phyloP scores from a whole-genome alignment of 2,329 filamentous ascomycete genomes.

The Colletotrichum sp. region DNA sequence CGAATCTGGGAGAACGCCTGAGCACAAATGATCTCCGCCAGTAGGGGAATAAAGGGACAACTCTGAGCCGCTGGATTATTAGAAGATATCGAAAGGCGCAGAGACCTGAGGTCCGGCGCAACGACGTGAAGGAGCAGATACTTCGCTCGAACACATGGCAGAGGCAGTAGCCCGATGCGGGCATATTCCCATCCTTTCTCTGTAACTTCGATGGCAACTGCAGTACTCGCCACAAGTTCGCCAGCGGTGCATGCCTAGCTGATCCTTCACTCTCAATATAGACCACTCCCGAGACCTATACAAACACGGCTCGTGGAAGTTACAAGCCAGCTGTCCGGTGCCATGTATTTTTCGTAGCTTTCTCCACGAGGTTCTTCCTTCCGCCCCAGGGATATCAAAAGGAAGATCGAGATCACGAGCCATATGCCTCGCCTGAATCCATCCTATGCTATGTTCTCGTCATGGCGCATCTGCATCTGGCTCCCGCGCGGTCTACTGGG shows the following conservation, averaged over 20 bases:
- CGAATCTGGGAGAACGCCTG: not conserved
- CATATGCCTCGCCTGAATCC: not conserved
- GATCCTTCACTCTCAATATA: not conserved
- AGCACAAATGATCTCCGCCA: not conserved
- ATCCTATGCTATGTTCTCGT: not conserved
- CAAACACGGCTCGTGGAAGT: not conserved
- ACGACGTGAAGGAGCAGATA: not conserved
- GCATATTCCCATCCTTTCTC: not conserved
- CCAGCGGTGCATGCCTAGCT: not conserved
- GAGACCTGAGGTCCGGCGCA: not conserved
- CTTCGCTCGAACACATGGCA: not conserved
- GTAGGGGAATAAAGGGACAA: not conserved
- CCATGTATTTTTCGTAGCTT: not conserved
- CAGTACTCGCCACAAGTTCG: not conserved
- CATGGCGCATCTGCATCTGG: not conserved
- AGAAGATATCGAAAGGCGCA: not conserved
- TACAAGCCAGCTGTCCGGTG: not conserved
- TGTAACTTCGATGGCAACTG: not conserved
- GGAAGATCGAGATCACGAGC: not conserved
- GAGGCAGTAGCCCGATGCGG: not conserved
- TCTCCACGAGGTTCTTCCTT: not conserved
- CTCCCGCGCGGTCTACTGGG: not conserved
- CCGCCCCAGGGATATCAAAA: not conserved
- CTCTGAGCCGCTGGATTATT: not conserved
- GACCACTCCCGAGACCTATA: not conserved